These are phyloP conservation scores for Globisporangium abappressorium DNA, from an alignment of 352 stramenopile species.

Conservation along the genomic window DNA sequence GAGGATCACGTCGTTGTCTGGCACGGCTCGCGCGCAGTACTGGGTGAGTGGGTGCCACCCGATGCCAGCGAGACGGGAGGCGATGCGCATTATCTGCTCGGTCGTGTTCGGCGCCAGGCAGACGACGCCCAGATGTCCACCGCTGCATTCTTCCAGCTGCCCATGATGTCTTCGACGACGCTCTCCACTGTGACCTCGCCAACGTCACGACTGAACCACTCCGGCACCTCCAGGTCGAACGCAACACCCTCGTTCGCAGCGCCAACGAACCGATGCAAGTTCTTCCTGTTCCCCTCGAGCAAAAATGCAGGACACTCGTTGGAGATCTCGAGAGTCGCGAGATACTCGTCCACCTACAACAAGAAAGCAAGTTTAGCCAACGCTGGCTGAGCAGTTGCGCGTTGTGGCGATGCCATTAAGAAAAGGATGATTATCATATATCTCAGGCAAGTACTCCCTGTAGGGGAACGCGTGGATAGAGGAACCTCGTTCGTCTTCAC, in stretches of 20 bases:
- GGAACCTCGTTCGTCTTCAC: neutral
- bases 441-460: neutral
- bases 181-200: constrained; percentile 1
- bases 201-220: constrained; percentile 3
- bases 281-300: neutral
- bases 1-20: neutral
- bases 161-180: constrained; percentile 2
- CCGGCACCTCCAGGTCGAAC: neutral
- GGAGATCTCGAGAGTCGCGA: neutral
- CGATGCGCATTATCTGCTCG: neutral
- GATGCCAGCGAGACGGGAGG: neutral
- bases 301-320: neutral
- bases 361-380: neutral
- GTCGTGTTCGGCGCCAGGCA: constrained; percentile 3
- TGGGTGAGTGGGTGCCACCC: neutral
- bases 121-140: neutral
- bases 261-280: neutral
- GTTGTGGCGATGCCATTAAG: neutral
- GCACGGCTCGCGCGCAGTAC: neutral
- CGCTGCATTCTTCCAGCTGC: neutral
- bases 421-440: neutral
- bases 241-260: neutral
- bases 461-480: neutral
- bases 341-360: neutral
- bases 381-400: neutral